A percentile compares a stretch with the other conserved stretches of the same genome.
Evolutionary conservation across 1,139 yeast genomes (phyloP).

Genomic region (Candida freyschussii): DNA sequence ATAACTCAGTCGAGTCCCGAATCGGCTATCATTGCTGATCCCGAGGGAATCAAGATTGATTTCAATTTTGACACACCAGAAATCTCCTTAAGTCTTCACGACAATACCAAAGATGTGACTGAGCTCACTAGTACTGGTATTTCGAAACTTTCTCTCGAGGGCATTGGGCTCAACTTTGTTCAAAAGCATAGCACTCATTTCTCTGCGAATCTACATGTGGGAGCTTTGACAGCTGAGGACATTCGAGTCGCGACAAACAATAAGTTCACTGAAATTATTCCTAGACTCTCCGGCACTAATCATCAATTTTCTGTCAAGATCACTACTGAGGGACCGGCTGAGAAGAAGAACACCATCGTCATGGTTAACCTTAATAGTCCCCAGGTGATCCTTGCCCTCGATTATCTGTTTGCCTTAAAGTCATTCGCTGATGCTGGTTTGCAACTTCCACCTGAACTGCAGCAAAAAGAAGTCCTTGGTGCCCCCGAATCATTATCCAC

Average conservation of each 20-base stretch:
- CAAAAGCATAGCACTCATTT: constrained; percentile 54
- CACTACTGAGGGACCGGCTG: constrained; percentile 39
- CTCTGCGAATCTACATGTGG: constrained; percentile 56
- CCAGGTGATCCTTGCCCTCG: constrained; percentile 74
- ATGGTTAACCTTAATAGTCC: constrained; percentile 78
- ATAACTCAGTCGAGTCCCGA: constrained; percentile 8
- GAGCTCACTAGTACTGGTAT: constrained; percentile 43
- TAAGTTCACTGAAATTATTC: constrained; percentile 76
- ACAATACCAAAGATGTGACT: constrained; percentile 42
- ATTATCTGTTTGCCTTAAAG: constrained; percentile 75
- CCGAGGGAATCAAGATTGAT: constrained; percentile 39
- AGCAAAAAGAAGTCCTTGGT: background rate
- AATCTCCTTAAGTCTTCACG: constrained; percentile 60
- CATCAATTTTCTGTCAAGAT: constrained; percentile 67
- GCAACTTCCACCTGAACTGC: constrained; percentile 13
- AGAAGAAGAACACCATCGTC: constrained; percentile 43
- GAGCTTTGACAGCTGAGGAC: constrained; percentile 76
- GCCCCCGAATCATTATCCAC: constrained; percentile 12
- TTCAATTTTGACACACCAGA: constrained; percentile 57
- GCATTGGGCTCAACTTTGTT: constrained; percentile 45
- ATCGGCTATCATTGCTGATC: constrained; percentile 5
- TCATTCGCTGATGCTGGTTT: constrained; percentile 49
- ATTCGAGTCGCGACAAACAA: constrained; percentile 57
- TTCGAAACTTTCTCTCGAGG: constrained; percentile 61
- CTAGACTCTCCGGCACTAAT: constrained; percentile 55